A percentile compares a stretch with the other conserved stretches of the same genome.
phyloP scores from a whole-genome alignment of 176 grass and related monocot genomes.

The Elaeis guineensis region DNA sequence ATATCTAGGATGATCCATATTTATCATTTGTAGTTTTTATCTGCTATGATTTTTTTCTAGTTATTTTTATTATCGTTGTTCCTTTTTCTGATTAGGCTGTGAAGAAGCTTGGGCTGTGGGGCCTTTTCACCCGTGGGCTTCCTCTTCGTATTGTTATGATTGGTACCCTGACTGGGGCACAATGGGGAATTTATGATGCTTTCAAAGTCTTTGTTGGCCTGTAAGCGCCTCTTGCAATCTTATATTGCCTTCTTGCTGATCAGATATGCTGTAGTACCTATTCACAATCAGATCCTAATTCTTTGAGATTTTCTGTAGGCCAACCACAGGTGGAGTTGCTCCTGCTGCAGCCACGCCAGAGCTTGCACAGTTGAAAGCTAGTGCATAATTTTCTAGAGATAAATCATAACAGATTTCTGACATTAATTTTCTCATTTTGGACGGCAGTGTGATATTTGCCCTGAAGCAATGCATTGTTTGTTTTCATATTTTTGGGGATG shows the following conservation, averaged over 20 bases:
- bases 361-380: constrained; percentile 17
- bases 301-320: constrained; percentile 22
- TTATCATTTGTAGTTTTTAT: too few species aligned
- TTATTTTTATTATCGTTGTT: background rate
- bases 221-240: too few species aligned
- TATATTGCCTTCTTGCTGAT: background rate
- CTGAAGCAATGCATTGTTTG: constrained; percentile 20
- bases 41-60: too few species aligned
- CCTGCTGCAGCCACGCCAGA: constrained; percentile 25
- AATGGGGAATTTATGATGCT: too few species aligned
- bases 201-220: too few species aligned
- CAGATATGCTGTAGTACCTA: too few species aligned
- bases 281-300: background rate
- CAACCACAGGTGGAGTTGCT: constrained; percentile 57
- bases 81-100: background rate
- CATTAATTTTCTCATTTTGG: constrained; percentile 6
- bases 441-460: constrained; percentile 28
- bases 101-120: too few species aligned
- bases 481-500: constrained; percentile 44
- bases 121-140: too few species aligned
- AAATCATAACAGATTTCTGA: constrained; percentile 28
- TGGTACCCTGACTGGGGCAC: too few species aligned
- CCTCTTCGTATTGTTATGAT: too few species aligned
- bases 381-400: constrained; percentile 18
- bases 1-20: too few species aligned